Base-by-base conservation (phyloP, 148 eudicot species). In the Rheum nobile region DNA sequence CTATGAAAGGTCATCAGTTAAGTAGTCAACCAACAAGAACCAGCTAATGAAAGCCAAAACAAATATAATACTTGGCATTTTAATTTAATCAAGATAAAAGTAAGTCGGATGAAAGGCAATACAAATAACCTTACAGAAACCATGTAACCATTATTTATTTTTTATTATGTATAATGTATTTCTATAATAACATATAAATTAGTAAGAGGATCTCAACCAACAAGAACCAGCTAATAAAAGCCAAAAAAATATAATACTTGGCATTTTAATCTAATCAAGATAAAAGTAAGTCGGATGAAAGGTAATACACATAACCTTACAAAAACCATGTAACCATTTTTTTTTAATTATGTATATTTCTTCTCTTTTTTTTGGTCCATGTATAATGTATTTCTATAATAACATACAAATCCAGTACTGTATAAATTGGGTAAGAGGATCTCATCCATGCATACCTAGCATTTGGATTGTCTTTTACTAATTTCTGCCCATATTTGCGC, bases 401-500 rank as follows among this genome's bases (percentile, higher is more conserved):
- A 12, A 24, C 35, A 57, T 24, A 57, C 11, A 57, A 22, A 57
- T 57, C 34, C 17, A 26, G 16, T 4, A 50, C 10, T 6, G 22
- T n/a, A 50, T 26, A 3, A 6, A 57, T 24, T 57, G 10, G 10
- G 67, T 11, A 57, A 57, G 34, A 57, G 52, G 34, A 57, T 11
- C 34, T 28, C 31, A 57, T 57, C 16, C 34, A 28, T 26, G 39
- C 21, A 72, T 85, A 92, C 99, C 99, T 86, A 19, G 99, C 96
- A 79, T 95, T 88, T 1, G 92, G 84, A 83, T 86, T 95, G 80
- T 96, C 99, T 82, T 88, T 92, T 2, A 95, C 96, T 75, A 87
- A 74, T 72, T 95, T 95, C 82, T 95, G 99, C 42, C 99, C 99
- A 80, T 95, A 95, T 79, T 95, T 95, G 71, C 97, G 99, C 99